Evolutionary conservation across 140 eudicot genomes (phyloP).

Genomic region (Ambrosia hybrid): DNA sequence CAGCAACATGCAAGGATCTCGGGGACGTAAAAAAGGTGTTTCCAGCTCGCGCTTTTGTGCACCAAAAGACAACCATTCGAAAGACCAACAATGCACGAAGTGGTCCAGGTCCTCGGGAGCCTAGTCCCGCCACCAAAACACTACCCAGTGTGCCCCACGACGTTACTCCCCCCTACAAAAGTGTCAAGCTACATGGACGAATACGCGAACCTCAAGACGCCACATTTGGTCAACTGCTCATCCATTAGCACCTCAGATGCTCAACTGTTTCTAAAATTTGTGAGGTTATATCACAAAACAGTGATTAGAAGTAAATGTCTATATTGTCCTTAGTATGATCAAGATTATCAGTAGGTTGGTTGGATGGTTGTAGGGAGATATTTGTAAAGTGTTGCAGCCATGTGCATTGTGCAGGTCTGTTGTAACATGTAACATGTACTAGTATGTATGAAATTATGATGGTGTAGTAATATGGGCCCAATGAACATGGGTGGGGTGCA

Average conservation of each 20-base stretch:
- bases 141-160: slow-evolving; percentile 17
- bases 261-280: slow-evolving; percentile 84
- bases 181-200: slow-evolving; percentile 80
- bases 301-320: slow-evolving; percentile 40
- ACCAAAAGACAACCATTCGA: slow-evolving; percentile 82
- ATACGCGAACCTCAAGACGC: slow-evolving; percentile 85
- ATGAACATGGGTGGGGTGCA: slow-evolving; percentile 38
- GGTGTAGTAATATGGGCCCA: slow-evolving; percentile 14
- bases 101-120: slow-evolving; percentile 81
- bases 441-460: slow-evolving; percentile 29
- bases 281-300: slow-evolving; percentile 90
- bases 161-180: slow-evolving; percentile 56
- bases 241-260: slow-evolving; percentile 97
- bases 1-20: slow-evolving; percentile 72
- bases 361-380: slow-evolving; percentile 19
- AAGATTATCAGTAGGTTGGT: slow-evolving; percentile 8
- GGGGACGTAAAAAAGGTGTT: slow-evolving; percentile 76
- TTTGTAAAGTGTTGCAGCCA: slow-evolving; percentile 27
- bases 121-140: slow-evolving; percentile 40
- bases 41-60: slow-evolving; percentile 92
- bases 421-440: too few species aligned
- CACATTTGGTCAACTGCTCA: slow-evolving; percentile 82
- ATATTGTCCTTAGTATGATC: slow-evolving; percentile 25
- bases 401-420: slow-evolving; percentile 33
- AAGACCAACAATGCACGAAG: slow-evolving; percentile 95